A percentile compares a stretch with the other conserved stretches of the same genome.
Evolutionary conservation across 495 filamentous ascomycete species (phyloP).

Genomic region (Penicillium salamii): DNA sequence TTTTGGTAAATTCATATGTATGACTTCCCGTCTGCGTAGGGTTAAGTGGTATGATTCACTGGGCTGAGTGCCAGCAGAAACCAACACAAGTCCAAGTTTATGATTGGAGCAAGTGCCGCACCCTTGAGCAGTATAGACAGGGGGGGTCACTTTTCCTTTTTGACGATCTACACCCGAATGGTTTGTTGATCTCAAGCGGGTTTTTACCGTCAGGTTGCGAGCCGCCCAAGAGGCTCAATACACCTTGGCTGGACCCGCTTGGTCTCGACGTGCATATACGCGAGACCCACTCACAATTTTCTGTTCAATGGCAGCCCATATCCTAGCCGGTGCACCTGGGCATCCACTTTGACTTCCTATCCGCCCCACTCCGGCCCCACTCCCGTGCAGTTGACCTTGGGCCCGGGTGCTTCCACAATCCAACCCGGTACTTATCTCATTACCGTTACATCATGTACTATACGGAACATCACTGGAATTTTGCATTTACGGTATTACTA

Average conservation of each 20-base stretch:
- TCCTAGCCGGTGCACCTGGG: too few species aligned
- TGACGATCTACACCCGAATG: background rate
- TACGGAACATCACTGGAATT: too few species aligned
- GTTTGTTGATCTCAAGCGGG: background rate
- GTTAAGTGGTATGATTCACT: background rate
- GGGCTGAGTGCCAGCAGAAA: background rate
- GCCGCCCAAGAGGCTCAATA: slow-evolving; percentile 6
- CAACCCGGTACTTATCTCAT: too few species aligned
- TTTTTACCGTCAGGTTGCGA: background rate
- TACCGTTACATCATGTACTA: too few species aligned
- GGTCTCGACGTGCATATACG: slow-evolving; percentile 3
- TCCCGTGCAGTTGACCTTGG: too few species aligned
- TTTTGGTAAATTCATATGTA: slow-evolving; percentile 1
- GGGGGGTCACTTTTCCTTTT: background rate
- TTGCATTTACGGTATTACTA: too few species aligned
- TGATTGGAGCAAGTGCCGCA: background rate
- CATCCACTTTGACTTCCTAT: background rate
- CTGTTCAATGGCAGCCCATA: background rate
- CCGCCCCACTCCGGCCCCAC: too few species aligned
- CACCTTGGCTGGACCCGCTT: background rate
- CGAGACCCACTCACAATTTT: background rate
- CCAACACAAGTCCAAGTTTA: background rate
- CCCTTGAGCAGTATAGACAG: background rate
- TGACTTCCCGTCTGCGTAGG: background rate
- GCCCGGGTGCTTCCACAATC: too few species aligned